Percentiles rank a stretch among this genome's conserved stretches.
phyloP scores from a whole-genome alignment of 305 asterid genomes.

The Fraxinus ornus region DNA sequence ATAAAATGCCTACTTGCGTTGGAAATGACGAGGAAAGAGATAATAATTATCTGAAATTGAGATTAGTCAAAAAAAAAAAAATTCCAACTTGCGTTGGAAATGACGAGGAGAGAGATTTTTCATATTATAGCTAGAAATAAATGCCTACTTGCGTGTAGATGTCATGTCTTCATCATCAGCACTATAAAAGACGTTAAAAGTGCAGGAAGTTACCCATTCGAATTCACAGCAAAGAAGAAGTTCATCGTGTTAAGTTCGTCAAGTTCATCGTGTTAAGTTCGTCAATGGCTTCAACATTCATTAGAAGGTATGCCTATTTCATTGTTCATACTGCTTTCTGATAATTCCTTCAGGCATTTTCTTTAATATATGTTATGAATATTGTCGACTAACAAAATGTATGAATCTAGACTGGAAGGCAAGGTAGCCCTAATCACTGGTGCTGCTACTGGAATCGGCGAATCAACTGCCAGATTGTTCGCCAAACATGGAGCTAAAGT shows the following conservation, averaged over 20 bases:
- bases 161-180: neutral
- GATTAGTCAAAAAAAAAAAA: too few species aligned
- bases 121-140: neutral
- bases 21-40: too few species aligned
- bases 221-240: too few species aligned
- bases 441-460: constrained; percentile 28
- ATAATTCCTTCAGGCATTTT: neutral
- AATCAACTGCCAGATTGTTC: constrained; percentile 22
- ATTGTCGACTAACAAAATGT: neutral
- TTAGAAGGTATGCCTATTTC: neutral
- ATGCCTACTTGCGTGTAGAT: neutral
- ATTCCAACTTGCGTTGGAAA: too few species aligned
- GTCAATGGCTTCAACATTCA: neutral
- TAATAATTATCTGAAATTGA: too few species aligned
- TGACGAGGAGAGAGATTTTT: too few species aligned
- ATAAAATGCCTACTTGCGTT: too few species aligned
- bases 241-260: too few species aligned
- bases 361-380: too few species aligned
- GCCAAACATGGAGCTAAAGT: constrained; percentile 28
- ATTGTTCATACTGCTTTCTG: neutral
- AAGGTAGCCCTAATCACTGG: constrained; percentile 31
- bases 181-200: neutral
- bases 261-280: neutral
- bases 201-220: neutral
- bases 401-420: constrained; percentile 22